Base-by-base conservation (phyloP, 148 eudicot species). In the Dianthus caryophyllus region DNA sequence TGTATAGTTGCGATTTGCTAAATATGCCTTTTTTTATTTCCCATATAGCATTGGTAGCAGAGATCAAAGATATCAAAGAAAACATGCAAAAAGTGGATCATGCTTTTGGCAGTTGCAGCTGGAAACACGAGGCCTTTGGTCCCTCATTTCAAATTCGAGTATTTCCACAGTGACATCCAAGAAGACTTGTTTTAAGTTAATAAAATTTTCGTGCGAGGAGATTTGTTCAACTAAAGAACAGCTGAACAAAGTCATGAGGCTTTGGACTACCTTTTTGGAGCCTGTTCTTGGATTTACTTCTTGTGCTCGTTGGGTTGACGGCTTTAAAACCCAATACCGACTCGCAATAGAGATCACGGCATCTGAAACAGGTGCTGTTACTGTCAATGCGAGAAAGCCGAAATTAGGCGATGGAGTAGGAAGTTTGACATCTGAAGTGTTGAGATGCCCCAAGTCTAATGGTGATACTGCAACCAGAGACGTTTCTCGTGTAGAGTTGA, bases 191-290 rank as follows among this genome's bases (percentile, higher is more conserved):
- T 75, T n/a, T 66, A 88, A 86, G 68, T 76, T 94, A 75, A 82
- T 94, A 55, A 82, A 86, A 49, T 90, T 83, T 80, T 93, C 98
- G 13, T 87, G 91, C 67, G 96, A 90, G 73, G 97, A 90, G 82
- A 67, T 94, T 33, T 83, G 87, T 76, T 72, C 92, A 20, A 81
- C 90, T 48, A 88, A 94, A 82, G 98, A 90, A 67, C 96, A 94
- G 61, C 69, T 82, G 25, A 88, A 80, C 75, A 90, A 87, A 81
- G 92, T 86, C 27, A 81, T 84, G 83, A 87, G 79, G 77, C 89
- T 94, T 36, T 94, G 97, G 97, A 85, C 84, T 50, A 67, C 84
- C 26, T 94, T 94, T 61, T 70, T 94, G 82, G 97, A 90, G 82
- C 96, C 88, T 26, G 76, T 94, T 82, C 72, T 94, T 70, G 90